Evolutionary conservation across 179 eudicot species (phyloP).

Genomic region (Silene coronaria): DNA sequence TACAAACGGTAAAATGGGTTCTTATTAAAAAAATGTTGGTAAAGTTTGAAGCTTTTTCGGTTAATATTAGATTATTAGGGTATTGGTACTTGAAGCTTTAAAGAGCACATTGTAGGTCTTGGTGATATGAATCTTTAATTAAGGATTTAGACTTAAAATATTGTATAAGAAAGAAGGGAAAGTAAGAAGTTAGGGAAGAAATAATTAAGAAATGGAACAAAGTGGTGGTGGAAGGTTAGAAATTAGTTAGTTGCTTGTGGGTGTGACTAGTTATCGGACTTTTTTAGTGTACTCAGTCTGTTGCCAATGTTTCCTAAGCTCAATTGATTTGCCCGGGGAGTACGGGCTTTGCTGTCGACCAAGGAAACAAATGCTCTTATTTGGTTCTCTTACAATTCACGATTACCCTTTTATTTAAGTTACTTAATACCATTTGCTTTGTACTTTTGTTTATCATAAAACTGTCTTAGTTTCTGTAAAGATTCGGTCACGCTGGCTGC

Average conservation of each 20-base stretch:
- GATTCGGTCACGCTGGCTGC: conserved; percentile 46
- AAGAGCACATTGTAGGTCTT: conserved; percentile 23
- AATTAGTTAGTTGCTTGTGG: conserved; percentile 46
- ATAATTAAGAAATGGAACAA: conserved; percentile 20
- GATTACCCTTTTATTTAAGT: conserved; percentile 32
- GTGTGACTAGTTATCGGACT: conserved; percentile 30
- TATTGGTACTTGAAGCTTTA: conserved; percentile 40
- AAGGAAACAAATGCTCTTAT: conserved; percentile 55
- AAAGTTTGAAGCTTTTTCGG: conserved; percentile 13
- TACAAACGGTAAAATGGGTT: conserved; percentile 26
- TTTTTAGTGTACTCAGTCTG: conserved; percentile 53
- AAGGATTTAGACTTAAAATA: conserved; percentile 13
- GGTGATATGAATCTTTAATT: conserved; percentile 27
- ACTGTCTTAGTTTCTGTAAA: conserved; percentile 35
- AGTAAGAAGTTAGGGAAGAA: conserved; percentile 6
- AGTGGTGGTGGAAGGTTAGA: conserved; percentile 15
- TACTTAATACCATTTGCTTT: conserved; percentile 22
- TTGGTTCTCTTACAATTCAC: conserved; percentile 45
- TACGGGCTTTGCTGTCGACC: conserved; percentile 66
- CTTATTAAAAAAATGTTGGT: conserved; percentile 2
- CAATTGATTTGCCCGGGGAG: conserved; percentile 48
- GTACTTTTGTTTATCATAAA: conserved; percentile 31
- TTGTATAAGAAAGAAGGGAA: conserved; percentile 9
- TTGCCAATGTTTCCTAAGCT: conserved; percentile 64
- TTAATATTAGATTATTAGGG: conserved; percentile 31